phyloP scores from a whole-genome alignment of 169 alveolate genomes.

The Eimeria tenella region DNA sequence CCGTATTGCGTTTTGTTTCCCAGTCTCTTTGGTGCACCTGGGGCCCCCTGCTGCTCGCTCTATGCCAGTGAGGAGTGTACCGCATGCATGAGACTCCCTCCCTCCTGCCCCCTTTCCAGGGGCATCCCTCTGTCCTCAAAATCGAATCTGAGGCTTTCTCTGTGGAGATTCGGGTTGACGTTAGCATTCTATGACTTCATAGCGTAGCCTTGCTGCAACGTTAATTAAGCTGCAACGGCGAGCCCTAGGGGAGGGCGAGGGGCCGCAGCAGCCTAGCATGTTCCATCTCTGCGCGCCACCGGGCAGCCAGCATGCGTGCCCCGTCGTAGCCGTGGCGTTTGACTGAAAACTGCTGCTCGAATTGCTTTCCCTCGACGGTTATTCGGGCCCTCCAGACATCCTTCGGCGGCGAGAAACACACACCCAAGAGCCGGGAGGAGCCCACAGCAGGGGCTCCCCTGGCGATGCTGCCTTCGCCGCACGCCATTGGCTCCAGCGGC shows the following conservation, averaged over 20 bases:
- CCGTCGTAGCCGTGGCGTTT: constrained; percentile 67
- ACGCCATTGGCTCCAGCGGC: neutral
- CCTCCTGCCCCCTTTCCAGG: too few species aligned
- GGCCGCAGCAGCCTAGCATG: neutral
- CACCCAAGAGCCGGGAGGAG: constrained; percentile 41
- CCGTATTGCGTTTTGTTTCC: neutral
- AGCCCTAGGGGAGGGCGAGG: neutral
- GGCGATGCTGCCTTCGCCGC: neutral
- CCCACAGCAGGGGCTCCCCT: neutral
- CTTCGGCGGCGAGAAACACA: constrained; percentile 70
- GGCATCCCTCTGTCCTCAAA: too few species aligned
- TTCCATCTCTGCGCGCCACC: constrained; percentile 65
- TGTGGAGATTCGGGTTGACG: too few species aligned
- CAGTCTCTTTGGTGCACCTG: neutral
- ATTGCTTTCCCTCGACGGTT: constrained; percentile 65
- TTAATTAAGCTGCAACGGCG: neutral
- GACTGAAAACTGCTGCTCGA: constrained; percentile 72
- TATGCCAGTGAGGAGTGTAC: neutral
- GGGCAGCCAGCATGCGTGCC: constrained; percentile 40
- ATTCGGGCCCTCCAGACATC: constrained; percentile 73
- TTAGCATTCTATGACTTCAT: too few species aligned
- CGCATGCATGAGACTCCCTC: neutral
- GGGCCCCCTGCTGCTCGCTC: neutral
- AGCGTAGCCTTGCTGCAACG: too few species aligned
- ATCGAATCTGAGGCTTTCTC: too few species aligned